Percentiles rank a stretch among this genome's conserved stretches.
Evolutionary conservation across 1,139 yeast species (phyloP).

Genomic region (Schwanniomyces etchellsii): DNA sequence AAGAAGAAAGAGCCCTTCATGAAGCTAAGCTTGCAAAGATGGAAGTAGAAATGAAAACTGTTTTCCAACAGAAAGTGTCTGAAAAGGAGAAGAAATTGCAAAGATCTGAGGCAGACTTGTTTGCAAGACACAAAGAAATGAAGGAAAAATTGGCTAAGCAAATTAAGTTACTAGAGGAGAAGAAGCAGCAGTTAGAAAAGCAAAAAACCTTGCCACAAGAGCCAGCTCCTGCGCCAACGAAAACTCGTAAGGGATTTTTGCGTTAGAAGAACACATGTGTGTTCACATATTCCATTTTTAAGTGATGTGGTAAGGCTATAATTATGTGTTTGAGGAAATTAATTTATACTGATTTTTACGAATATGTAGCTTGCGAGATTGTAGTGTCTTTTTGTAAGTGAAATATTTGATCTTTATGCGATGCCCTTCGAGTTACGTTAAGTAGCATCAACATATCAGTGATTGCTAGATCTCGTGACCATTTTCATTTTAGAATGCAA

Average conservation of each 20-base stretch:
- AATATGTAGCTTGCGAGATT: no score
- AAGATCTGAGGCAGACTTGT: conserved; percentile 94
- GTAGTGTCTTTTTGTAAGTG: no score
- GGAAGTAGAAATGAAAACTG: conserved; percentile 96
- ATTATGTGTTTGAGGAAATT: no score
- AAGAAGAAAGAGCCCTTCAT: conserved; percentile 88
- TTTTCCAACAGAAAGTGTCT: conserved; percentile 92
- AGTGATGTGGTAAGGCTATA: no score
- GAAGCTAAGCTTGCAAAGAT: conserved; percentile 91
- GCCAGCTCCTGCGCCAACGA: conserved; percentile 42
- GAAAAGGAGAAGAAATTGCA: conserved; percentile 97
- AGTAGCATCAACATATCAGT: no score
- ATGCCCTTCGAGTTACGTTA: no score
- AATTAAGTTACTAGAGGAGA: conserved; percentile 84
- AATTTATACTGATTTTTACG: no score
- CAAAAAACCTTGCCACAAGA: conserved; percentile 55
- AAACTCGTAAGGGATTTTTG: conserved; percentile 51
- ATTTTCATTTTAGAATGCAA: no score
- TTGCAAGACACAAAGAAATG: conserved; percentile 94
- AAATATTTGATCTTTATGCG: no score
- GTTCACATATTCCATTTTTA: not conserved
- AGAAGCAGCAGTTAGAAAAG: conserved; percentile 76
- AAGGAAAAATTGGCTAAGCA: conserved; percentile 89
- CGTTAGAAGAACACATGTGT: conserved; percentile 22
- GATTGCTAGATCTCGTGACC: no score